These are phyloP conservation scores for Antrodiella citrinella DNA, from an alignment of 768 basidiomycete genomes.

Conservation along the genomic window DNA sequence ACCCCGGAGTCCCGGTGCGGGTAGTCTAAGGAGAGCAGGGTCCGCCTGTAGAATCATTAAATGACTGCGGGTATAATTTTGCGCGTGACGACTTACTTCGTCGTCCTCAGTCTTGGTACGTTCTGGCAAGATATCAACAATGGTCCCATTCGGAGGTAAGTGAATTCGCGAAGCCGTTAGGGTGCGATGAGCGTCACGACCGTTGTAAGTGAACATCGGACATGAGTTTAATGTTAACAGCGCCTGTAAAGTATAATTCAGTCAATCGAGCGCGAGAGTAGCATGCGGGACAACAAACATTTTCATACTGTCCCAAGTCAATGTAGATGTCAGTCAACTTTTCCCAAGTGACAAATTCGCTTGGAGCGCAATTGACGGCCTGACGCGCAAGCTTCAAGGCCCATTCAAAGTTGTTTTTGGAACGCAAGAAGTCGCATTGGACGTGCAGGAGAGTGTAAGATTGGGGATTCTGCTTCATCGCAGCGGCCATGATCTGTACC, in stretches of 20 bases:
- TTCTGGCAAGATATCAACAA: slow-evolving; percentile 87
- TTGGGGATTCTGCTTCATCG: slow-evolving; percentile 80
- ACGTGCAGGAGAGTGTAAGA: slow-evolving; percentile 92
- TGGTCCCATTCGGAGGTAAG: slow-evolving; percentile 77
- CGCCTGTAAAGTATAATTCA: slow-evolving; percentile 32
- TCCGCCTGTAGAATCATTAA: slow-evolving; percentile 53
- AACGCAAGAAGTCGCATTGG: slow-evolving; percentile 89
- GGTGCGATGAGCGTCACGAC: slow-evolving; percentile 84
- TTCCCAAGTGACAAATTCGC: slow-evolving; percentile 99
- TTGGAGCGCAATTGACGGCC: slow-evolving; percentile 96
- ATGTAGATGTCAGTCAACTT: slow-evolving; percentile 95
- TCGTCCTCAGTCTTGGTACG: slow-evolving; percentile 77
- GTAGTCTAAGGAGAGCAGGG: slow-evolving; percentile 86
- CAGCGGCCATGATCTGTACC: slow-evolving; percentile 83
- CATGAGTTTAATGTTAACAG: slow-evolving; percentile 96
- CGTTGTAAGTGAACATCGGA: slow-evolving; percentile 99
- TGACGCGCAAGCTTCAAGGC: slow-evolving; percentile 87
- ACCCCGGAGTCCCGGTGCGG: slow-evolving; percentile 88
- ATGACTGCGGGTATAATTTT: not conserved
- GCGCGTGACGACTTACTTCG: slow-evolving; percentile 40
- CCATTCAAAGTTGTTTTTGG: slow-evolving; percentile 81
- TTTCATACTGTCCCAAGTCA: slow-evolving; percentile 80
- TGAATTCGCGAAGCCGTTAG: slow-evolving; percentile 76
- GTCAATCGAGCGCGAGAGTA: not conserved
- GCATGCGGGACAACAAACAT: slow-evolving; percentile 24